Conservation (phyloP, 2,329 filamentous ascomycete genomes). For the Lasiodiplodia sp. region DNA sequence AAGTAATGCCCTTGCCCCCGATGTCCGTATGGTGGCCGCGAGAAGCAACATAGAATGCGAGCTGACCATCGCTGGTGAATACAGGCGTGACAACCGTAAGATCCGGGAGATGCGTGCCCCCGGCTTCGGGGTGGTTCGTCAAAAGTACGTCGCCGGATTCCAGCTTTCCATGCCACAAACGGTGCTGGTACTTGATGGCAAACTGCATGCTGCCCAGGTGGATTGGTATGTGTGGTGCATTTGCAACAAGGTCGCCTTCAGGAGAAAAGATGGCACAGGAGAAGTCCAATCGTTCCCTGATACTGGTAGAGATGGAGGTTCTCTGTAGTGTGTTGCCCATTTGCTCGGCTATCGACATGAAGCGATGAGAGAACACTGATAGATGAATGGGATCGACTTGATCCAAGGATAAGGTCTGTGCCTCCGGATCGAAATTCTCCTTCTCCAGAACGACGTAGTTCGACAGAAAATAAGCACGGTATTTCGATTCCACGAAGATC, state of each 20-base stretch:
- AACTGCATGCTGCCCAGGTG: conserved; percentile 39
- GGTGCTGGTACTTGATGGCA: conserved; percentile 39
- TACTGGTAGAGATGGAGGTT: conserved; percentile 80
- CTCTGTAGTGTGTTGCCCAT: conserved; percentile 83
- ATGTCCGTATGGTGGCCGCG: conserved; percentile 42
- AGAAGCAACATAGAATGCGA: conserved; percentile 40
- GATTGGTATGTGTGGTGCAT: conserved; percentile 40
- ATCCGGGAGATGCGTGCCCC: conserved; percentile 42
- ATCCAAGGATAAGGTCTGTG: background rate
- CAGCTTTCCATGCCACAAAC: conserved; percentile 35
- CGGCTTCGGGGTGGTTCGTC: conserved; percentile 39
- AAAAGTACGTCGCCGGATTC: conserved; percentile 40
- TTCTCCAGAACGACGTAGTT: conserved; percentile 35
- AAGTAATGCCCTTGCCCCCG: conserved; percentile 39
- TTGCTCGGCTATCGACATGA: conserved; percentile 86
- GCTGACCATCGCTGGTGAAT: conserved; percentile 35
- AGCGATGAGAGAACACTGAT: conserved; percentile 80
- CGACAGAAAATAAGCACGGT: conserved; percentile 22
- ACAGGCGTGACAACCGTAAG: conserved; percentile 41
- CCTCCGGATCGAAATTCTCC: conserved; percentile 34
- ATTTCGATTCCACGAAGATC: conserved; percentile 51
- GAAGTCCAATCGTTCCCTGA: conserved; percentile 60
- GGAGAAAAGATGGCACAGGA: conserved; percentile 38
- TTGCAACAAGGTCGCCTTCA: conserved; percentile 38
- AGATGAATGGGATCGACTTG: conserved; percentile 78